Evolutionary conservation across 805 yeast species (phyloP), one percentile per base, ranked within the genome.

Genomic region (Metschnikowia gruessii): DNA sequence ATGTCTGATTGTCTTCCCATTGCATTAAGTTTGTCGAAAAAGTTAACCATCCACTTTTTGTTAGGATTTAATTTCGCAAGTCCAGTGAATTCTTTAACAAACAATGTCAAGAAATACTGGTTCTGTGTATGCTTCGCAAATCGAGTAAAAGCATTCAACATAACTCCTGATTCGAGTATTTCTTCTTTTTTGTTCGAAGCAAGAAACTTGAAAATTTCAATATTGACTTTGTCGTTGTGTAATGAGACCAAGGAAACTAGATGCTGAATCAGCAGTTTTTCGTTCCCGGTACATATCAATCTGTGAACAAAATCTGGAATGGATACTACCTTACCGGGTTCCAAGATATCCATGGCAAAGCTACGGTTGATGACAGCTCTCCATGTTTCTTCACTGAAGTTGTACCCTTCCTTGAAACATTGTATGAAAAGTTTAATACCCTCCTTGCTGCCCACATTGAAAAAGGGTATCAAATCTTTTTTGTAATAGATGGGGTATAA

Each of bases 361-460:
- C 56, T 54, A 21, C 59, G 56, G 40, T 62, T 69, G 21, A 69
- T 53, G 3, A 71, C 37, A 7, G 63, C 58, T 3, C 48, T 52
- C 68, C 74, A 66, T 2, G 76, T 70, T 5, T 46, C 45, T 6
- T 55, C 39, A 17, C 56, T 59, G 54, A 72, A 72, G 7, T 57
- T 57, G 32, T 57, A 60, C 0, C 73, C 73, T n/a, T 59, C 58
- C 10, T 51, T 49, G 49, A 69, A 67, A 4, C 49, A 48, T 11
- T 58, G 58, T 4, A 66, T 35, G 42, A 72, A 72, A 42, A 47
- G 50, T 8, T 46, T 44, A 2, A 50, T 40, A 2, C 74, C 75
- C 1, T 50, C 35, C 0, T 60, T 43, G 35, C 59, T 59, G 46
- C 65, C 60, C 5, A 65, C 55, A 34, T 54, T 64, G 38, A 71